These are phyloP conservation scores for Gossypium lobatum DNA, from an alignment of 441 rosid genomes.

Conservation along the genomic window DNA sequence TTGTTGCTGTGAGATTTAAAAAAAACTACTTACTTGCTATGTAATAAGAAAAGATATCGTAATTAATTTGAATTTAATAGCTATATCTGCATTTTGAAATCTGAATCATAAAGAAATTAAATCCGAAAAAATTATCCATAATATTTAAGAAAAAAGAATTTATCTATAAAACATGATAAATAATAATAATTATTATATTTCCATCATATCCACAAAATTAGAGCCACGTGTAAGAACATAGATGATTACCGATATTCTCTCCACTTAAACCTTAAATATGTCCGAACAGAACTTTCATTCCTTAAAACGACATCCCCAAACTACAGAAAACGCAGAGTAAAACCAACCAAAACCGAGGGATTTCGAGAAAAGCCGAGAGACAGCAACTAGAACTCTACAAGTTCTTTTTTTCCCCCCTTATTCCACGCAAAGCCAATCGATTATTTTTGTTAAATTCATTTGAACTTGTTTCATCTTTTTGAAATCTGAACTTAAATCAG, in stretches of 20 bases:
- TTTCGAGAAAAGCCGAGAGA: neutral
- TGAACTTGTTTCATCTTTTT: neutral
- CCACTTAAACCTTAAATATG: neutral
- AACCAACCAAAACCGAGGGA: neutral
- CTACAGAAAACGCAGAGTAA: neutral
- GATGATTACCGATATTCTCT: neutral
- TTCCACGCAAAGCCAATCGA: neutral
- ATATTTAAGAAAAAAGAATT: too few species aligned
- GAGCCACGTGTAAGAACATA: neutral
- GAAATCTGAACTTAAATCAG: neutral
- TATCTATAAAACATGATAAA: too few species aligned
- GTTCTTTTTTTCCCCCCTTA: neutral
- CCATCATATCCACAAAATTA: neutral
- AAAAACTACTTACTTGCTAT: too few species aligned
- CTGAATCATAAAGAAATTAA: too few species aligned
- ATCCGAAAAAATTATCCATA: too few species aligned
- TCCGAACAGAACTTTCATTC: too few species aligned
- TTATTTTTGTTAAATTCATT: neutral
- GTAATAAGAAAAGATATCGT: too few species aligned
- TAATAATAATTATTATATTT: neutral
- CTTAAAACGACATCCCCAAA: neutral
- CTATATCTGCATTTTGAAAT: rapidly evolving
- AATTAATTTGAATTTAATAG: too few species aligned
- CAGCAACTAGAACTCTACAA: neutral
- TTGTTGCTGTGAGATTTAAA: too few species aligned